A percentile compares a stretch with the other conserved stretches of the same genome.
These are phyloP conservation scores for Candolleomyces efflorescens DNA, from an alignment of 768 basidiomycete genomes.

Conservation along the genomic window DNA sequence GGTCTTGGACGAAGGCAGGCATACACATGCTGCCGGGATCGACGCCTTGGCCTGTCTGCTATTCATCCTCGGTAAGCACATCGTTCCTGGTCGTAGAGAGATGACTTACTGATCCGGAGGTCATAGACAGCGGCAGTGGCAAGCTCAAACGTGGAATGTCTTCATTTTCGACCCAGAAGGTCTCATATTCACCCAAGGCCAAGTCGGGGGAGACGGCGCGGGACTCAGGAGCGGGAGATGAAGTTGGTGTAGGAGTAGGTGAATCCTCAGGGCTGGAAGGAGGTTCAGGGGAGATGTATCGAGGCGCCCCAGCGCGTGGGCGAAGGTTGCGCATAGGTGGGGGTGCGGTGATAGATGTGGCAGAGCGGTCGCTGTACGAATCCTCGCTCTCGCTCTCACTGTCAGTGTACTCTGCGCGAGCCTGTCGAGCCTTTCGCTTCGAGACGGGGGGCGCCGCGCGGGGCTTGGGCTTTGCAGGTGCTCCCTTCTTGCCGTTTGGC, in stretches of 20 bases:
- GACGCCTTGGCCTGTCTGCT: too few species aligned
- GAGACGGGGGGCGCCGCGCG: neutral
- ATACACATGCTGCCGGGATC: too few species aligned
- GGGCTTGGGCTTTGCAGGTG: neutral
- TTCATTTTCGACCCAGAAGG: neutral
- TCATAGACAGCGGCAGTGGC: neutral
- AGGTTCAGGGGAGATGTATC: neutral
- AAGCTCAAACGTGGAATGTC: neutral
- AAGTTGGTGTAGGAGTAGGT: neutral
- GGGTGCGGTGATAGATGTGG: neutral
- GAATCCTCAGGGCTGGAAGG: neutral
- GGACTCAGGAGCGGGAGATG: neutral
- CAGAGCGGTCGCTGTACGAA: neutral
- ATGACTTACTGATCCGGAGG: neutral
- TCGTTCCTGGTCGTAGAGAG: too few species aligned
- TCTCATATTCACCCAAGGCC: neutral
- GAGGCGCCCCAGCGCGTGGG: neutral
- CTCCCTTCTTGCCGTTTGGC: constrained; percentile 7
- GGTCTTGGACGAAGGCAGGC: too few species aligned
- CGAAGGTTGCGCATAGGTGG: neutral
- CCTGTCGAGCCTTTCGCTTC: neutral
- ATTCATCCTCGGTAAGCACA: neutral
- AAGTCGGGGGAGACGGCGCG: neutral
- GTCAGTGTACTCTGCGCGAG: neutral
- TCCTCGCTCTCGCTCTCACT: neutral